Evolutionary conservation across 495 filamentous ascomycete genomes (phyloP).

Genomic region (Penicillium ucsense): DNA sequence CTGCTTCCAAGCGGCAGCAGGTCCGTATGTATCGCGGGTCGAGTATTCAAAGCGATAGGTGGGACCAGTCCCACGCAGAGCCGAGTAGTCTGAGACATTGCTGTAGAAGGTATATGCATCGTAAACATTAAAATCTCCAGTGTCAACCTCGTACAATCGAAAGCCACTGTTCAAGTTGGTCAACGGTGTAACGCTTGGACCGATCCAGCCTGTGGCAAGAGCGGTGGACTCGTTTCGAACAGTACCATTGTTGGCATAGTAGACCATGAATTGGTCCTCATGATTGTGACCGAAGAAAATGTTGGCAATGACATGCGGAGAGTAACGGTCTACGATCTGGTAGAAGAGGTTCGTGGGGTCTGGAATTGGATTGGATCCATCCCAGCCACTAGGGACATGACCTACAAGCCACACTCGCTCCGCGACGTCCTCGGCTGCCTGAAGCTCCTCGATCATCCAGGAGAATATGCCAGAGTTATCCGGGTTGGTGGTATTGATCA

Average conservation of each 20-base stretch:
- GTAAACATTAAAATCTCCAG: conserved; percentile 42
- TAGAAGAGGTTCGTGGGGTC: conserved; percentile 45
- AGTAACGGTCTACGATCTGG: conserved; percentile 48
- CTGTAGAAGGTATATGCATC: conserved; percentile 44
- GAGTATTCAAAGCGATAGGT: conserved; percentile 46
- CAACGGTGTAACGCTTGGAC: conserved; percentile 43
- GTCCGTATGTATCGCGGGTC: conserved; percentile 42
- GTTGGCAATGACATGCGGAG: conserved; percentile 44
- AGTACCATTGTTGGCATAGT: conserved; percentile 42
- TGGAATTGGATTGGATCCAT: conserved; percentile 39
- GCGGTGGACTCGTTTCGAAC: conserved; percentile 28
- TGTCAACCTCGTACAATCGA: conserved; percentile 46
- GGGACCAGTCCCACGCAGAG: conserved; percentile 28
- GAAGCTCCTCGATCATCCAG: conserved; percentile 43
- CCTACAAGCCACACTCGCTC: conserved; percentile 49
- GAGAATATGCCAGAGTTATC: conserved; percentile 42
- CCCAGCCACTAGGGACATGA: conserved; percentile 43
- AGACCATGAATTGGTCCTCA: conserved; percentile 44
- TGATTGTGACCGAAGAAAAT: conserved; percentile 51
- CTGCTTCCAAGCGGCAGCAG: conserved; percentile 33
- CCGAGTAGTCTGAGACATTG: conserved; percentile 35
- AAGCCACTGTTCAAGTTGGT: conserved; percentile 48
- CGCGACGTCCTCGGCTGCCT: conserved; percentile 39
- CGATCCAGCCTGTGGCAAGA: conserved; percentile 37
- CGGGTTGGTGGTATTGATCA: conserved; percentile 37